A percentile compares a stretch with the other conserved stretches of the same genome.
phyloP scores from a whole-genome alignment of 805 yeast species.

The Candida jianshihensis region DNA sequence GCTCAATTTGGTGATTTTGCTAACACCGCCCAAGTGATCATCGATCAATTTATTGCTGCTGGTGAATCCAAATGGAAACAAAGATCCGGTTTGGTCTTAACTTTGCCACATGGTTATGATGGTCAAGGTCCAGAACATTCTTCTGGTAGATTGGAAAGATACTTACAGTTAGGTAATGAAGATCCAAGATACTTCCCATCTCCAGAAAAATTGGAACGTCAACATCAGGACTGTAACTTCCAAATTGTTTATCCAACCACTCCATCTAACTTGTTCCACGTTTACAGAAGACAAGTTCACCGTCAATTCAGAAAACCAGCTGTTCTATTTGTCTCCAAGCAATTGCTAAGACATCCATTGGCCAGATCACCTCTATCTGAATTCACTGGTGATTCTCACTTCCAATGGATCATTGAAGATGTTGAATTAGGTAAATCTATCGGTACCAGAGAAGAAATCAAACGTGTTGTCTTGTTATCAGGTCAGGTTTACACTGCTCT shows the following conservation, averaged over 20 bases:
- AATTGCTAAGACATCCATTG: constrained; percentile 92
- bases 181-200: constrained; percentile 93
- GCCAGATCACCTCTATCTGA: constrained; percentile 82
- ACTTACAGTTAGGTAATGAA: constrained; percentile 91
- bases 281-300: constrained; percentile 97
- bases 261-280: constrained; percentile 94
- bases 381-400: constrained; percentile 85
- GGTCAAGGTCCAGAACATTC: constrained; percentile 99
- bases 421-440: constrained; percentile 74
- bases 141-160: constrained; percentile 95
- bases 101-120: constrained; percentile 98
- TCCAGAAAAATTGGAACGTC: constrained; percentile 83
- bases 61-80: constrained; percentile 99
- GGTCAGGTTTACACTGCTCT: constrained; percentile 96
- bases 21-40: constrained; percentile 96
- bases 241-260: constrained; percentile 98
- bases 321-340: constrained; percentile 83
- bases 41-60: constrained; percentile 93
- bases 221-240: constrained; percentile 98
- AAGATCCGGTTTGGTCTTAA: constrained; percentile 91
- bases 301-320: constrained; percentile 97
- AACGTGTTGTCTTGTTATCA: constrained; percentile 74
- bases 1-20: constrained; percentile 99
- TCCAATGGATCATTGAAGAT: constrained; percentile 96
- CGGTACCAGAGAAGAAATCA: constrained; percentile 72